Conservation (phyloP, 331 rosid genomes). For the Erythrophleum ivorense region DNA sequence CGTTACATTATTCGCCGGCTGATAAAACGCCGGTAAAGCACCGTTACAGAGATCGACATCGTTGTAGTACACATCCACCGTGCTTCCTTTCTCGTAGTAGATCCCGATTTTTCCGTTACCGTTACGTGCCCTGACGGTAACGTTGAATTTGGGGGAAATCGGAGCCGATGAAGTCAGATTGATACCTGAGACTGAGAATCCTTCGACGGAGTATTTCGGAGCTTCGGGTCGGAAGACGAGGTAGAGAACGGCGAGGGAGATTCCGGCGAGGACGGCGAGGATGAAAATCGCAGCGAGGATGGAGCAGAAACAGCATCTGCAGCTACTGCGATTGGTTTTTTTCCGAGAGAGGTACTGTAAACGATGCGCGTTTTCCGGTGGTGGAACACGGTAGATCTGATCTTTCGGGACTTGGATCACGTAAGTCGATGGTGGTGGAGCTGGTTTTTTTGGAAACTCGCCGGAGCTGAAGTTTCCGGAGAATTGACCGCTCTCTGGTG, state of each 20-base stretch:
- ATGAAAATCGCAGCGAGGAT: constrained; percentile 40
- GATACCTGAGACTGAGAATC: constrained; percentile 50
- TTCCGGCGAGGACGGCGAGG: constrained; percentile 46
- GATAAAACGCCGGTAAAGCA: constrained; percentile 63
- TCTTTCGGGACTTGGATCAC: constrained; percentile 64
- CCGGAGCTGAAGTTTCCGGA: constrained; percentile 32
- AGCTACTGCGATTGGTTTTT: constrained; percentile 59
- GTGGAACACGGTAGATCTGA: too few species aligned
- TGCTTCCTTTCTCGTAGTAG: constrained; percentile 59
- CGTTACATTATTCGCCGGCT: constrained; percentile 68
- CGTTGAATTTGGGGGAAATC: constrained; percentile 63
- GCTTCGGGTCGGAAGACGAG: constrained; percentile 62
- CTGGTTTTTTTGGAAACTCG: too few species aligned
- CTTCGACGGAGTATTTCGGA: constrained; percentile 57
- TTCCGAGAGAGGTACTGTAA: too few species aligned
- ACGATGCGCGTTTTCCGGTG: too few species aligned
- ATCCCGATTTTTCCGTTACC: constrained; percentile 73
- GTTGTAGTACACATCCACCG: constrained; percentile 48
- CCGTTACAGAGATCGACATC: constrained; percentile 57
- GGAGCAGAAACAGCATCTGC: constrained; percentile 56
- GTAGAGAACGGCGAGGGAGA: constrained; percentile 55
- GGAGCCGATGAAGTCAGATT: constrained; percentile 45
- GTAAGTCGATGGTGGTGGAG: constrained; percentile 64
- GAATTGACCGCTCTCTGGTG: too few species aligned
- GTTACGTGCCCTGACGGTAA: constrained; percentile 57